Conservation (phyloP, 495 filamentous ascomycete genomes). For the Xanthoparmelia taractica region DNA sequence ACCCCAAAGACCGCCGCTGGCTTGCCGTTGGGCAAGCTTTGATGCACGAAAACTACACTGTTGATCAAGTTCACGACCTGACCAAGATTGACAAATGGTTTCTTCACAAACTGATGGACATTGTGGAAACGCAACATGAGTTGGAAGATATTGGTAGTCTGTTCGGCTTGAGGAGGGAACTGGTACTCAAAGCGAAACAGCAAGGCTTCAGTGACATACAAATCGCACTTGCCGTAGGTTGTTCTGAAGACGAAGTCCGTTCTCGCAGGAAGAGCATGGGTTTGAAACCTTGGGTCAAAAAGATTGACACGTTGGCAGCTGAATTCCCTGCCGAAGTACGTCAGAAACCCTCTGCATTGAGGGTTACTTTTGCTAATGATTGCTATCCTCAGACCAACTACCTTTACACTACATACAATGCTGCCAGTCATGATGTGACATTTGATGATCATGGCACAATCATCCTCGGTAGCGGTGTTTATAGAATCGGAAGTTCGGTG, state of each 20-base stretch:
- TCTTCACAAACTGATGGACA: conserved; percentile 93
- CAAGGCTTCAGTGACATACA: conserved; percentile 95
- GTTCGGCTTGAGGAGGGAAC: conserved; percentile 76
- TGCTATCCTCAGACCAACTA: conserved; percentile 55
- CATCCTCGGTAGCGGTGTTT: conserved; percentile 88
- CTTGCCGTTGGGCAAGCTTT: conserved; percentile 95
- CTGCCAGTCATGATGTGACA: conserved; percentile 85
- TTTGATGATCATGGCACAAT: conserved; percentile 91
- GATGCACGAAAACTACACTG: conserved; percentile 90
- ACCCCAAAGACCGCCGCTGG: conserved; percentile 68
- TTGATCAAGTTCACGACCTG: conserved; percentile 82
- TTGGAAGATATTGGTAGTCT: conserved; percentile 83
- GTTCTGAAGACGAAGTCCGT: conserved; percentile 83
- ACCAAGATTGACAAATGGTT: conserved; percentile 99
- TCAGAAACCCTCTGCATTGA: background rate
- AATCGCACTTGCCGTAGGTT: conserved; percentile 77
- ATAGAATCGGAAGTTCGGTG: conserved; percentile 93
- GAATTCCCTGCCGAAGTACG: conserved; percentile 72
- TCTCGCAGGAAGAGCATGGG: conserved; percentile 77
- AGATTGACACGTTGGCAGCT: conserved; percentile 92
- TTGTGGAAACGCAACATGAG: conserved; percentile 81
- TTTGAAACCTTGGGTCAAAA: conserved; percentile 87
- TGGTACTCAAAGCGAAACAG: conserved; percentile 87
- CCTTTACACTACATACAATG: conserved; percentile 97
- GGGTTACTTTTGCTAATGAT: conserved; percentile 38